Conservation (phyloP, 208 protist species). For the Leishmania tarentolae region DNA sequence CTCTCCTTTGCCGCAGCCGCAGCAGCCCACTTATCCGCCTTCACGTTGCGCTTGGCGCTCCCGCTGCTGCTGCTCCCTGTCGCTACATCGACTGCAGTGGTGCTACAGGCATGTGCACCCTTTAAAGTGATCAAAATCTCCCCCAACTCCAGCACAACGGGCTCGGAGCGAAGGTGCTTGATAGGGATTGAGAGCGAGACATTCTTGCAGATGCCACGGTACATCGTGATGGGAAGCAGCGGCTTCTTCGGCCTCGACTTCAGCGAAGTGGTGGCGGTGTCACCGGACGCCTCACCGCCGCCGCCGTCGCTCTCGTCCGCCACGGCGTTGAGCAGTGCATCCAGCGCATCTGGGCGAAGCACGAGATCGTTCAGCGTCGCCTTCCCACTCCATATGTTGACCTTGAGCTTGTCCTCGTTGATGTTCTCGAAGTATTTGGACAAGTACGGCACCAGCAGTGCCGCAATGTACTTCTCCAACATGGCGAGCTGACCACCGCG, state of each 20-base stretch:
- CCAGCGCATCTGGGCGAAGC: conserved; percentile 62
- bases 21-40: conserved; percentile 52
- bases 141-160: conserved; percentile 79
- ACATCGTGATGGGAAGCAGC: conserved; percentile 39
- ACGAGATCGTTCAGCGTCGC: conserved; percentile 78
- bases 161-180: conserved; percentile 78
- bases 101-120: conserved; percentile 16
- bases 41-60: conserved; percentile 23
- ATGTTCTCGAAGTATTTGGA: conserved; percentile 86
- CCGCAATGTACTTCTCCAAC: conserved; percentile 84
- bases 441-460: conserved; percentile 86
- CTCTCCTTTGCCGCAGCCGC: conserved; percentile 53
- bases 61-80: not conserved
- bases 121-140: conserved; percentile 76
- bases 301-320: conserved; percentile 15
- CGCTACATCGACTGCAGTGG: not conserved
- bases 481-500: conserved; percentile 29
- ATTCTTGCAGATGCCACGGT: conserved; percentile 82
- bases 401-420: conserved; percentile 72
- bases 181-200: conserved; percentile 78
- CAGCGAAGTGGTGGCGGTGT: not conserved
- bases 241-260: conserved; percentile 15
- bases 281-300: not conserved
- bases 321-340: conserved; percentile 49
- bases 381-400: conserved; percentile 87